Conservation (phyloP, 306 rosid species). For the Astragalus membranaceus region DNA sequence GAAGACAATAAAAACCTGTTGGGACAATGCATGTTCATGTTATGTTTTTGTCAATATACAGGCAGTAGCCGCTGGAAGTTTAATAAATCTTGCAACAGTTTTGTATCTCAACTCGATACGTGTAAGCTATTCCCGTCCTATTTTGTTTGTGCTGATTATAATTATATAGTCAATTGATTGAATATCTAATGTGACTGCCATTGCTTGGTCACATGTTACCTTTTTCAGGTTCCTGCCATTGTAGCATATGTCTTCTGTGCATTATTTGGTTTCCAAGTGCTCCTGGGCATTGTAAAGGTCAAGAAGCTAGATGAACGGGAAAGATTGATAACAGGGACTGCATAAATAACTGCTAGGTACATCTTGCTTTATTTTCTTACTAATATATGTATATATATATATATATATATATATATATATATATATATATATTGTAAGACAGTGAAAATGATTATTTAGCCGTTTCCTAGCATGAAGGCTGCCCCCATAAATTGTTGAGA, state of each 20-base stretch:
- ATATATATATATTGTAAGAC: not conserved
- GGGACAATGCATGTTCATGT: slow-evolving; percentile 7
- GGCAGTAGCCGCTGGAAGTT: slow-evolving; percentile 96
- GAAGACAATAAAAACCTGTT: slow-evolving; percentile 5
- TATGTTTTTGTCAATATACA: slow-evolving; percentile 39
- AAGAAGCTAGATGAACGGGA: slow-evolving; percentile 85
- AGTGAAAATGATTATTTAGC: not conserved
- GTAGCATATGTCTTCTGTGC: slow-evolving; percentile 62
- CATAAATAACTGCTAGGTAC: slow-evolving; percentile 52
- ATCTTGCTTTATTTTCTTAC: slow-evolving; percentile 1
- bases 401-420: too few relatives aligned
- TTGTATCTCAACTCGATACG: slow-evolving; percentile 74
- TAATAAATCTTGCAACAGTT: slow-evolving; percentile 87
- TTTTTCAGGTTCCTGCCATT: slow-evolving; percentile 74
- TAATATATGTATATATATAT: not conserved
- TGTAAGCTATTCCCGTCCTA: slow-evolving; percentile 40
- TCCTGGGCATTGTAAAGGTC: slow-evolving; percentile 81
- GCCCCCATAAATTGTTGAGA: not conserved
- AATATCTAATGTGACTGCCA: slow-evolving; percentile 5
- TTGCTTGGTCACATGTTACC: not conserved
- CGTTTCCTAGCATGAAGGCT: not conserved
- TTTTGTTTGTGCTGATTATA: slow-evolving; percentile 1
- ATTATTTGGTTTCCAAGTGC: slow-evolving; percentile 81
- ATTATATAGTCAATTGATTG: not conserved
- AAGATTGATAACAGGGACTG: slow-evolving; percentile 79